Evolutionary conservation across 2,329 filamentous ascomycete genomes (phyloP).

Genomic region (Plectosphaerella sp.): DNA sequence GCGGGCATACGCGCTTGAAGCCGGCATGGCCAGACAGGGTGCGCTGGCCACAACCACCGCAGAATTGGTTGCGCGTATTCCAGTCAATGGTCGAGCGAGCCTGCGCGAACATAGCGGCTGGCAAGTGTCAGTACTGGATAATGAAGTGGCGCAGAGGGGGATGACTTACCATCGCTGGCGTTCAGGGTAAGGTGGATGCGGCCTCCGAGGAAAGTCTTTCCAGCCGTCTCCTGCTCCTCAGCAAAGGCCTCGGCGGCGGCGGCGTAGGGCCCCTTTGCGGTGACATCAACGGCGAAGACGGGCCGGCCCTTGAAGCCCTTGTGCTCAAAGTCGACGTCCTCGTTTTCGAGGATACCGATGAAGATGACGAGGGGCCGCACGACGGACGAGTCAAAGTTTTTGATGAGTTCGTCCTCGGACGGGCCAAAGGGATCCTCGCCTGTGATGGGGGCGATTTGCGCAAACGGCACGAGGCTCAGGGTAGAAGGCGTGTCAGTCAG

Average conservation of each 20-base stretch:
- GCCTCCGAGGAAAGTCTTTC: constrained; percentile 62
- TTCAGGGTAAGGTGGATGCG: constrained; percentile 57
- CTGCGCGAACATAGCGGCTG: constrained; percentile 87
- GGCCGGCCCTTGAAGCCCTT: constrained; percentile 74
- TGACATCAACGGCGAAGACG: constrained; percentile 87
- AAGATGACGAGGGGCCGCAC: constrained; percentile 73
- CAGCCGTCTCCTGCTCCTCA: constrained; percentile 42
- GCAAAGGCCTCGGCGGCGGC: constrained; percentile 53
- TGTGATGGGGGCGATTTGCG: constrained; percentile 67
- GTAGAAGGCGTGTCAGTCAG: constrained; percentile 48
- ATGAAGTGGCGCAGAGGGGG: background rate
- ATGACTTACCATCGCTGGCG: constrained; percentile 24
- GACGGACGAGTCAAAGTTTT: constrained; percentile 67
- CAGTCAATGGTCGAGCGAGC: constrained; percentile 86
- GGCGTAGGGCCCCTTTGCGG: constrained; percentile 60
- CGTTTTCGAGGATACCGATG: constrained; percentile 71
- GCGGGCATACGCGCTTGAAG: constrained; percentile 75
- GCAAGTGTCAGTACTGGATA: background rate
- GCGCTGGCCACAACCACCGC: constrained; percentile 78
- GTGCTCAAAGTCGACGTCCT: constrained; percentile 47
- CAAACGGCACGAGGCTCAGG: constrained; percentile 64
- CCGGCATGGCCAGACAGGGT: constrained; percentile 77
- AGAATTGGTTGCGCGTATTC: constrained; percentile 91
- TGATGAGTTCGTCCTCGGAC: constrained; percentile 68
- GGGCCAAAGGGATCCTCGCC: constrained; percentile 66